Percentiles rank a stretch among this genome's conserved stretches.
phyloP scores from a whole-genome alignment of 306 rosid genomes.

The Lathyrus sativus region DNA sequence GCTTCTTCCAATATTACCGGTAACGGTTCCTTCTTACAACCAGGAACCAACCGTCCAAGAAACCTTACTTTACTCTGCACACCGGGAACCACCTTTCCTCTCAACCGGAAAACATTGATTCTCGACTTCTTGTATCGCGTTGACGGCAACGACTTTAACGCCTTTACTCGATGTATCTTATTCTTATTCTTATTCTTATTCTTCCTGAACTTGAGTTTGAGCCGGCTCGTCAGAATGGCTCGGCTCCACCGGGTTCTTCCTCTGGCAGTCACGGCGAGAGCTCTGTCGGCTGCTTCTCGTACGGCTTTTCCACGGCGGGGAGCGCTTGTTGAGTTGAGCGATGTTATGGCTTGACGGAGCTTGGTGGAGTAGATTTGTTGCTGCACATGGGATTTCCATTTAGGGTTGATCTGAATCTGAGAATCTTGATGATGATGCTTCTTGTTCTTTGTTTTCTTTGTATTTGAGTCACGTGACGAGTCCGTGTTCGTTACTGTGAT shows the following conservation, averaged over 20 bases:
- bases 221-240: slow-evolving; percentile 69
- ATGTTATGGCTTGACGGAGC: slow-evolving; percentile 66
- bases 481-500: slow-evolving; percentile 56
- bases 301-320: slow-evolving; percentile 64
- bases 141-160: neutral
- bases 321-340: slow-evolving; percentile 42
- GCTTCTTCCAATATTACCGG: slow-evolving; percentile 91
- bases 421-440: slow-evolving; percentile 37
- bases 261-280: slow-evolving; percentile 74
- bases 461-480: slow-evolving; percentile 55
- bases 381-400: slow-evolving; percentile 80
- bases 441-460: slow-evolving; percentile 62
- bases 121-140: slow-evolving; percentile 53
- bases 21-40: slow-evolving; percentile 80
- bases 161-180: slow-evolving; percentile 48
- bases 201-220: slow-evolving; percentile 74
- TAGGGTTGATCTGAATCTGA: slow-evolving; percentile 46
- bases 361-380: slow-evolving; percentile 77
- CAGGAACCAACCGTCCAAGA: slow-evolving; percentile 89
- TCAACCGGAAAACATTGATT: slow-evolving; percentile 64
- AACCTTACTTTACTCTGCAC: slow-evolving; percentile 74
- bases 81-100: slow-evolving; percentile 70
- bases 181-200: too few relatives aligned
- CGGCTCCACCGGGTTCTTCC: slow-evolving; percentile 95
- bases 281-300: slow-evolving; percentile 82